Evolutionary conservation across 805 yeast species (phyloP), one percentile per base, ranked within the genome.

Genomic region (Hanseniaspora hatyaiensis): DNA sequence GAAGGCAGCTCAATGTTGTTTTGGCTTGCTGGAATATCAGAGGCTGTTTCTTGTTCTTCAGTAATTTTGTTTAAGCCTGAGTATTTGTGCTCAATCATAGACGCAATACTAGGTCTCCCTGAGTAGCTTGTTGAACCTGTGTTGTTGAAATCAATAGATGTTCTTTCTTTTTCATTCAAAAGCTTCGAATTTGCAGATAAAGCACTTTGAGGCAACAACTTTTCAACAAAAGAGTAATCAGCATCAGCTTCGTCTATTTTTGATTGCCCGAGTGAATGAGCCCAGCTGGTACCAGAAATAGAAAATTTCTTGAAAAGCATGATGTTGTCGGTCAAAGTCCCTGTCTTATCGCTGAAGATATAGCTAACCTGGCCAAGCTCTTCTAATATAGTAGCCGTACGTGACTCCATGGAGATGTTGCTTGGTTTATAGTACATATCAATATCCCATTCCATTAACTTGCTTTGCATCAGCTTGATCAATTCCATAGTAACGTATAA

Each of bases 281-380:
- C 58, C 96, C 96, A 92, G 4, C 94, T 77, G 3, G 80, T 72
- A 2, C 99, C 99, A 46, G 82, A 80, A 4, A 92, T 80, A 8
- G 94, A 77, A 54, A 89, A 74, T 58, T 88, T 88, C 39, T 96
- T 72, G 62, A 92, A 92, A 23, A 89, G 66, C 99, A 92, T 92
- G 56, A 80, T 66, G 60, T 92, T 92, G 56, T 92, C 97, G 0
- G 99, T 92, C 52, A 92, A 71, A 0, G 99, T 92, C 8, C 99
- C 99, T 0, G 98, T 92, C 62, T 92, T 92, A 64, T 92, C 99
- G 51, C 95, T 83, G 61, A 92, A 92, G 3, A 92, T 74, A 59
- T 89, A 88, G 41, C 95, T 81, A 1, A 94, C 96, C 61, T 92
- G 99, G 2, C 99, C 99, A 56, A 92, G 68, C 64, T 92, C 98